A percentile compares a stretch with the other conserved stretches of the same genome.
These are phyloP conservation scores for Penicillium macrosclerotiorum DNA, from an alignment of 495 filamentous ascomycete species.

Conservation along the genomic window DNA sequence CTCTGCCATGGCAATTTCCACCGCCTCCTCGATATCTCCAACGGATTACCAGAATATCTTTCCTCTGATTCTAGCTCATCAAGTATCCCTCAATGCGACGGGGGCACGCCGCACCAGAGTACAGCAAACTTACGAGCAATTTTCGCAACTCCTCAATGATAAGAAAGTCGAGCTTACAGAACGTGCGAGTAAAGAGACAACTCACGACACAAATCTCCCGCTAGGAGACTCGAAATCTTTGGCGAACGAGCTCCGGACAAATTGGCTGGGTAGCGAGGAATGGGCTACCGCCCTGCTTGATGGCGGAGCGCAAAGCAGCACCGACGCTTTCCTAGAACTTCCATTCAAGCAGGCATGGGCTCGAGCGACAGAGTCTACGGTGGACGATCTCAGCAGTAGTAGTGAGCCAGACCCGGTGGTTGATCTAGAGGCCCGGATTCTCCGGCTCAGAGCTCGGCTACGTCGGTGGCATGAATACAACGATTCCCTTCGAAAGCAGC, in stretches of 20 bases:
- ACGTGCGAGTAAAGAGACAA: conserved; percentile 20
- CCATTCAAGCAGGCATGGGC: conserved; percentile 68
- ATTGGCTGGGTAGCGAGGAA: conserved; percentile 71
- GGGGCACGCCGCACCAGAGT: conserved; percentile 39
- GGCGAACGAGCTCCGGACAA: conserved; percentile 56
- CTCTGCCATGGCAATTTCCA: conserved; percentile 58
- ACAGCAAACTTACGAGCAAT: conserved; percentile 55
- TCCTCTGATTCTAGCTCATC: conserved; percentile 71
- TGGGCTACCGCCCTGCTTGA: conserved; percentile 66
- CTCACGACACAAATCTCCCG: conserved; percentile 28
- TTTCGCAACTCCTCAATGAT: conserved; percentile 55
- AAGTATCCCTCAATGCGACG: conserved; percentile 53
- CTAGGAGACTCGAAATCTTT: conserved; percentile 30
- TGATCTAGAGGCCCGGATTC: conserved; percentile 61
- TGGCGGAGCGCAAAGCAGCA: conserved; percentile 56
- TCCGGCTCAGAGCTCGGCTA: conserved; percentile 61
- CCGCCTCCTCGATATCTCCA: conserved; percentile 56
- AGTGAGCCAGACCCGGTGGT: conserved; percentile 43
- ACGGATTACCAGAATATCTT: conserved; percentile 59
- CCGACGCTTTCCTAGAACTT: conserved; percentile 61
- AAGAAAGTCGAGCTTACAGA: conserved; percentile 48
- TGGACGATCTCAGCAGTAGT: conserved; percentile 47
- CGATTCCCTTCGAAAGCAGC: conserved; percentile 29
- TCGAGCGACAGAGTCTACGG: conserved; percentile 52
- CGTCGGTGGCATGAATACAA: conserved; percentile 72